phyloP scores from a whole-genome alignment of 2,329 filamentous ascomycete genomes.

The Acephala macrosclerotiorum region DNA sequence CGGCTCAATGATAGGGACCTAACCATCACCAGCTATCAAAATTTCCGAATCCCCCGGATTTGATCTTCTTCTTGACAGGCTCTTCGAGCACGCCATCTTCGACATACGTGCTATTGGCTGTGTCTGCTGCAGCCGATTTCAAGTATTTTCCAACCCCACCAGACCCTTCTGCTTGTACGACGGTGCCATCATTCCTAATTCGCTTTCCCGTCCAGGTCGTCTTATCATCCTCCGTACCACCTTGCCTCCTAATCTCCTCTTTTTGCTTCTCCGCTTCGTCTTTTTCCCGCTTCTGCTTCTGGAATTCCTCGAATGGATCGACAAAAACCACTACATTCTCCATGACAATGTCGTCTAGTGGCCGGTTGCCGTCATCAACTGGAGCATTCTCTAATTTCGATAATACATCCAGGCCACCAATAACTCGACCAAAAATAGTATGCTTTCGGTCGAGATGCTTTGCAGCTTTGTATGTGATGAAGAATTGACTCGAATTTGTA shows the following conservation, averaged over 20 bases:
- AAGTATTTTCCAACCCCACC: slow-evolving; percentile 82
- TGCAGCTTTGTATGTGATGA: slow-evolving; percentile 86
- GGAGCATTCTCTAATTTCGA: slow-evolving; percentile 79
- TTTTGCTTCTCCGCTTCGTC: slow-evolving; percentile 65
- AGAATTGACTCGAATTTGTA: slow-evolving; percentile 94
- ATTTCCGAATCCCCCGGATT: slow-evolving; percentile 85
- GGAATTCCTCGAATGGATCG: slow-evolving; percentile 94
- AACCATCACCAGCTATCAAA: slow-evolving; percentile 83
- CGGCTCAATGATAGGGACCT: background rate
- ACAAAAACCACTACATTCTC: slow-evolving; percentile 86
- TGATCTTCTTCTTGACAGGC: slow-evolving; percentile 82
- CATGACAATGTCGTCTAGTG: slow-evolving; percentile 80
- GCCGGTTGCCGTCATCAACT: slow-evolving; percentile 77
- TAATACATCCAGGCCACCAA: slow-evolving; percentile 77
- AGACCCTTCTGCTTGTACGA: slow-evolving; percentile 53
- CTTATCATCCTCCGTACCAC: slow-evolving; percentile 84
- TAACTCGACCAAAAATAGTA: slow-evolving; percentile 91
- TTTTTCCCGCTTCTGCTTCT: slow-evolving; percentile 73
- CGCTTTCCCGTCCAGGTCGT: slow-evolving; percentile 97
- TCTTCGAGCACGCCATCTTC: slow-evolving; percentile 70
- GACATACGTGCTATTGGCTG: slow-evolving; percentile 49
- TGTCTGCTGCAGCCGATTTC: slow-evolving; percentile 59
- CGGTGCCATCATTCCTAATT: slow-evolving; percentile 71
- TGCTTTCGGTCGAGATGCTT: slow-evolving; percentile 94
- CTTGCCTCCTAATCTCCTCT: slow-evolving; percentile 67